These are phyloP conservation scores for Populus tremula DNA, from an alignment of 345 rosid species.

Conservation along the genomic window DNA sequence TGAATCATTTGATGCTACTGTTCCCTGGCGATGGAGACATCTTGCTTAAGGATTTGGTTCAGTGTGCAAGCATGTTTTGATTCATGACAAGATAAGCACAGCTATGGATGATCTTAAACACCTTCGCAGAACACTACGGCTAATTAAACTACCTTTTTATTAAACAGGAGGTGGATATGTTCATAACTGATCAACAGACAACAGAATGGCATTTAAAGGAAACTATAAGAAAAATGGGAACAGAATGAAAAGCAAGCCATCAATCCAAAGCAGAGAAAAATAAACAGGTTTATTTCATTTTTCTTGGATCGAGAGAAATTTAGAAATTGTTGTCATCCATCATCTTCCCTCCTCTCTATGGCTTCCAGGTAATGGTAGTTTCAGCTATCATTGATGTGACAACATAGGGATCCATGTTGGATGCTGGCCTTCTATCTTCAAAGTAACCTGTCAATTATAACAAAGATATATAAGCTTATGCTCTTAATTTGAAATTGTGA, in stretches of 20 bases:
- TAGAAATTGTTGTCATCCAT: not conserved
- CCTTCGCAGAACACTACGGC: not conserved
- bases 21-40: not conserved
- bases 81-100: too few relatives aligned
- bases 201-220: not conserved
- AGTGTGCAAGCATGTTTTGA: not conserved
- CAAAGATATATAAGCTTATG: not conserved
- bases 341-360: constrained; percentile 22
- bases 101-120: too few relatives aligned
- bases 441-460: constrained; percentile 51
- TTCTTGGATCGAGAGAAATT: not conserved
- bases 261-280: not conserved
- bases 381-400: constrained; percentile 87
- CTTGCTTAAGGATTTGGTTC: not conserved
- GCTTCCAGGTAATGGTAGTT: constrained; percentile 65
- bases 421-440: constrained; percentile 86
- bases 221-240: not conserved
- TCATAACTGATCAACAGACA: not conserved
- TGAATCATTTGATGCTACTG: not conserved
- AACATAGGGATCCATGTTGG: constrained; percentile 88
- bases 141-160: not conserved
- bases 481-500: not conserved
- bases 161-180: not conserved
- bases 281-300: not conserved
- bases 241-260: not conserved